Conservation (phyloP, 306 rosid species). For the Herpetospermum pedunculosum region DNA sequence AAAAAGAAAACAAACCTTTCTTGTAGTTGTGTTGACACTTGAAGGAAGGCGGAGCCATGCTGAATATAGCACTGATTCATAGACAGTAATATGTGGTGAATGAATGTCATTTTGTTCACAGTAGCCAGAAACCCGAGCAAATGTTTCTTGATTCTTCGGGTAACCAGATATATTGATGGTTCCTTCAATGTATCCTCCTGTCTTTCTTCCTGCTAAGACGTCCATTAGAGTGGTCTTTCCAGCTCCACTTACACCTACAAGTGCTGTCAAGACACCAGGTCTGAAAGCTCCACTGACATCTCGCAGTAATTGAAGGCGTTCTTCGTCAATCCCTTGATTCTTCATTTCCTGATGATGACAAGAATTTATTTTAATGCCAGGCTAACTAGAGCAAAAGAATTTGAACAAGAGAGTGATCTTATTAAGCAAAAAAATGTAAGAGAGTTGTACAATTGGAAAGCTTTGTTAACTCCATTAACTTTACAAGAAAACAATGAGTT, state of each 20-base stretch:
- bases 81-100: conserved; percentile 31
- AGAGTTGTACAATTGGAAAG: background rate
- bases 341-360: conserved; percentile 32
- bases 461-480: background rate
- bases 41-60: conserved; percentile 33
- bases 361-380: background rate
- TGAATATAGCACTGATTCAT: conserved; percentile 35
- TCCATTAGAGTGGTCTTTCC: conserved; percentile 45
- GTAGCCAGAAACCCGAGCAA: conserved; percentile 36
- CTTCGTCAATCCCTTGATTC: conserved; percentile 28
- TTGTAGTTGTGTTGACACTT: conserved; percentile 15
- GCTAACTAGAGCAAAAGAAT: background rate
- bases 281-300: conserved; percentile 31
- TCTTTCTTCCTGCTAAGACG: conserved; percentile 35
- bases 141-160: conserved; percentile 33
- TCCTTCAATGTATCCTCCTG: conserved; percentile 39
- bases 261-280: conserved; percentile 38
- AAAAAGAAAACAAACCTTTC: conserved; percentile 17
- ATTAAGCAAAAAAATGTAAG: background rate
- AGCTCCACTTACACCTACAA: conserved; percentile 40
- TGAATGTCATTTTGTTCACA: conserved; percentile 44
- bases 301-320: conserved; percentile 19
- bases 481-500: background rate
- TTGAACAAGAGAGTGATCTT: background rate
- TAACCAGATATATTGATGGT: conserved; percentile 31